Evolutionary conservation across 2,329 filamentous ascomycete genomes (phyloP).

Genomic region (Stemphylium lycopersici): DNA sequence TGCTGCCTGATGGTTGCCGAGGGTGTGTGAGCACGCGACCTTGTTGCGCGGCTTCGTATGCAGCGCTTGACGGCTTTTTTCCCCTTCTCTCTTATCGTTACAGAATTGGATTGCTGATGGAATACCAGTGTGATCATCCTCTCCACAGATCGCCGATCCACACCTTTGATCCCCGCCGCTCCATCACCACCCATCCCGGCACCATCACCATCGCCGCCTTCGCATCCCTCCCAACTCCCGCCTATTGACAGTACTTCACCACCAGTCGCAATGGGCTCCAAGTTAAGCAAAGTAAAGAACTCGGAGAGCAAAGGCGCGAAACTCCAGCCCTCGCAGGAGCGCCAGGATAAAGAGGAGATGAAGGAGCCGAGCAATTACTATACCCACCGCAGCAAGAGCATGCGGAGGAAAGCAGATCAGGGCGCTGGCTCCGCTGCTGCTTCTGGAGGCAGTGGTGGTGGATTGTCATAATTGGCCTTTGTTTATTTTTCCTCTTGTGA

Average conservation of each 20-base stretch:
- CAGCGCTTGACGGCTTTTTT: background rate
- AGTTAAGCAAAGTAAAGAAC: constrained; percentile 30
- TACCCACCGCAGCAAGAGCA: constrained; percentile 40
- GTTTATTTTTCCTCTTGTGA: too few species aligned
- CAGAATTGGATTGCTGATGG: background rate
- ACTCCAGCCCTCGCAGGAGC: constrained; percentile 31
- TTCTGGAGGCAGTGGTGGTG: background rate
- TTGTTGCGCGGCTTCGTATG: background rate
- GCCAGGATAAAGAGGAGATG: constrained; percentile 43
- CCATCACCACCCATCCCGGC: background rate
- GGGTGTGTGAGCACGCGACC: background rate
- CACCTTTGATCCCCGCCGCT: background rate
- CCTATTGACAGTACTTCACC: background rate
- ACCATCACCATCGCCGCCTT: background rate
- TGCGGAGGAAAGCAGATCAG: constrained; percentile 41
- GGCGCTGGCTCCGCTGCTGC: constrained; percentile 12
- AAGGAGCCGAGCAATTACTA: constrained; percentile 45
- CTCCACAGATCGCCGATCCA: constrained; percentile 14
- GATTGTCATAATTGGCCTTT: too few species aligned
- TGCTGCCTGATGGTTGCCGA: background rate
- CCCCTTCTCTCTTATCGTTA: background rate
- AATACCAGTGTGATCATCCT: constrained; percentile 27
- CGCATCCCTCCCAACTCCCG: background rate
- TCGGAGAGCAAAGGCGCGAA: constrained; percentile 26
- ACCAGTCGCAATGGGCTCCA: constrained; percentile 37